Percentiles rank a stretch among this genome's conserved stretches.
These are phyloP conservation scores for Blastomyces parvus DNA, from an alignment of 2,329 filamentous ascomycete genomes.

Conservation along the genomic window DNA sequence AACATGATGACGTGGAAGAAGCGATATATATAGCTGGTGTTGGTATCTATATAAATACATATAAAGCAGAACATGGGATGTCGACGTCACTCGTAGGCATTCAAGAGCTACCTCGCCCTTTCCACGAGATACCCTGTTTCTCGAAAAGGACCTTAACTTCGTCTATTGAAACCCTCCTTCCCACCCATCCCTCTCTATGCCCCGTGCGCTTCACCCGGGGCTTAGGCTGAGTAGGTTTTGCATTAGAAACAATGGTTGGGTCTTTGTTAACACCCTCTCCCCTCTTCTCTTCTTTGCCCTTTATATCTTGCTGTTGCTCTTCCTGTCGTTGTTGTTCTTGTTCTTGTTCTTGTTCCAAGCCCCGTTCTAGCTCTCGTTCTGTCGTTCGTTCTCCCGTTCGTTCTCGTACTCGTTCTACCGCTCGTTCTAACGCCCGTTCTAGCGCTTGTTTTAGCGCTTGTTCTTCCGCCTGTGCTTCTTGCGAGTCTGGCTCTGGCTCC, in stretches of 20 bases:
- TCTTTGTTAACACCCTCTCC: neutral
- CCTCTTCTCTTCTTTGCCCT: conserved; percentile 48
- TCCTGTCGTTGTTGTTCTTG: no score
- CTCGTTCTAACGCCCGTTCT: neutral
- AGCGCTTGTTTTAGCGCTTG: neutral
- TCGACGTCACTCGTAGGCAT: neutral
- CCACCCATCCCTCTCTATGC: no score
- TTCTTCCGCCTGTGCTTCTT: neutral
- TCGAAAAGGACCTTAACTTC: neutral
- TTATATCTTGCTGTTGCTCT: neutral
- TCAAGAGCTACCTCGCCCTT: neutral
- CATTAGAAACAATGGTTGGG: neutral
- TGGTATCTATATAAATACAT: neutral
- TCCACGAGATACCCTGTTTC: neutral
- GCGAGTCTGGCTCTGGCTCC: neutral
- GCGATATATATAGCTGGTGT: neutral
- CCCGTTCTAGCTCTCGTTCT: no score
- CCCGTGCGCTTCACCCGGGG: neutral
- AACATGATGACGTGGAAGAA: neutral
- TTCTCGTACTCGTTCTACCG: neutral
- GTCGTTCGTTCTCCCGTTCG: no score
- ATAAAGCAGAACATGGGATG: neutral
- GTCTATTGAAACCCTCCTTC: neutral
- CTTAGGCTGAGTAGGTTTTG: neutral
- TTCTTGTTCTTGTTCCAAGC: no score